Base-by-base conservation (phyloP, 2,329 filamentous ascomycete genomes). In the Rasamsonia emersonii region DNA sequence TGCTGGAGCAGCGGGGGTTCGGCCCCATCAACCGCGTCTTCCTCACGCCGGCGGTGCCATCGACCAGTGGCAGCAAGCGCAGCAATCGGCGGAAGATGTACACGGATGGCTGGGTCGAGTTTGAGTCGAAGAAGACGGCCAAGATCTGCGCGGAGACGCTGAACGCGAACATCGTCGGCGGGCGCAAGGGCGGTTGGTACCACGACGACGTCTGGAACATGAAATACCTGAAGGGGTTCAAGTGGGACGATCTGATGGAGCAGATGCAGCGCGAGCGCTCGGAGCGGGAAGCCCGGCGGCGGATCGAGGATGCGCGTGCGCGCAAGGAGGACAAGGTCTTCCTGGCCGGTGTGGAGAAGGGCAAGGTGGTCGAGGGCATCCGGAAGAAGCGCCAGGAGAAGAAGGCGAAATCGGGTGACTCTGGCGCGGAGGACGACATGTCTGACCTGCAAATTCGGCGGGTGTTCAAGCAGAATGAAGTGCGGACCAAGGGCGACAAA, bases 191-290 rank as follows among this genome's bases (percentile, higher is more conserved):
- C 3, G 56, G 61, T 4, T 66, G 53, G 47, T 67, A 67, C 33
- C 56, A 59, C 30, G 64, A 65, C 41, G 64, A 65, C 43, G 44
- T 66, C 17, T 62, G 53, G 54, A 66, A 64, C 38, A 63, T 67
- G 50, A 64, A 61, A 33, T 67, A 67, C 35, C 44, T 67, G 28
- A 42, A 43, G 8, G 58, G 59, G 3, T 61, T 63, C 36, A 53
- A 51, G 32, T 66, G 63, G 64, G 49, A 46, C 13, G 60, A 66
- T 46, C 38, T 67, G 38, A 64, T 64, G 55, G 62, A 65, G 32
- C 58, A 59, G 28, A 52, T 65, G 11, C 53, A 58, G 38, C 44
- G 59, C 30, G 64, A 67, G 50, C 49, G 58, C 36, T 44, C 50
- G 10, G 58, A 64, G 44, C 46, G 58, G 23, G 61, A 65, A 41